Evolutionary conservation across 2,329 filamentous ascomycete species (phyloP).

Genomic region (Ambrosiella beaveri): DNA sequence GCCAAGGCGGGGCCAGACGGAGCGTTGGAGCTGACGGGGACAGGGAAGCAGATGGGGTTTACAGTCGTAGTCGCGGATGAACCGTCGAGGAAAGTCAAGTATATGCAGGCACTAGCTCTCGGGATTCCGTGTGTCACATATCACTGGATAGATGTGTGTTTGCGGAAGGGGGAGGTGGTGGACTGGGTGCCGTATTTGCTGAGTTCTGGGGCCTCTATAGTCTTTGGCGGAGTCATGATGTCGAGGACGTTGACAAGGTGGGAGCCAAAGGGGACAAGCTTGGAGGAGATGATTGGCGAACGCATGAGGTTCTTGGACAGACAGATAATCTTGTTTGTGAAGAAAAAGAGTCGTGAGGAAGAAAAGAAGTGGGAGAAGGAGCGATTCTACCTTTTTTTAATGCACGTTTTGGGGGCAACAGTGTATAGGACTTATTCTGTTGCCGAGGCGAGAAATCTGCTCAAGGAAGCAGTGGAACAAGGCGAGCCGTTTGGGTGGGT

Average conservation of each 20-base stretch:
- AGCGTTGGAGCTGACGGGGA: conserved; percentile 35
- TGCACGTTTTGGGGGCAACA: conserved; percentile 57
- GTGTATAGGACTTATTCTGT: conserved; percentile 49
- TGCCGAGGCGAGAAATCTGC: conserved; percentile 42
- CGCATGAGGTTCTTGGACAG: conserved; percentile 48
- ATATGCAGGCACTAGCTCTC: conserved; percentile 83
- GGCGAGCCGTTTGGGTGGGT: conserved; percentile 51
- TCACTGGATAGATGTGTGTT: conserved; percentile 63
- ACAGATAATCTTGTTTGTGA: conserved; percentile 55
- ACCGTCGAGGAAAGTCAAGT: conserved; percentile 76
- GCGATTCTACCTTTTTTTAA: conserved; percentile 62
- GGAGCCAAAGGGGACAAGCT: conserved; percentile 34
- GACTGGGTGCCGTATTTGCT: conserved; percentile 72
- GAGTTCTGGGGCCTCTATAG: conserved; percentile 63
- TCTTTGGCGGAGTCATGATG: conserved; percentile 58
- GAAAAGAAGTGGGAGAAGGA: conserved; percentile 40
- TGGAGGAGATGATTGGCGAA: conserved; percentile 38
- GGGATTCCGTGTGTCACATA: conserved; percentile 72
- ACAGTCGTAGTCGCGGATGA: conserved; percentile 71
- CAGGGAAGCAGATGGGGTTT: conserved; percentile 47
- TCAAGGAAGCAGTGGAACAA: conserved; percentile 24
- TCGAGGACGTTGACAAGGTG: conserved; percentile 53
- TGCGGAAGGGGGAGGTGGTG: conserved; percentile 42
- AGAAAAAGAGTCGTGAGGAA: conserved; percentile 42
- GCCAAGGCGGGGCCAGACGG: conserved; percentile 20